Percentiles rank a stretch among this genome's conserved stretches.
Evolutionary conservation across 192 early-diverging fungal genomes (phyloP).

Genomic region (Martensiomyces pterosporus): DNA sequence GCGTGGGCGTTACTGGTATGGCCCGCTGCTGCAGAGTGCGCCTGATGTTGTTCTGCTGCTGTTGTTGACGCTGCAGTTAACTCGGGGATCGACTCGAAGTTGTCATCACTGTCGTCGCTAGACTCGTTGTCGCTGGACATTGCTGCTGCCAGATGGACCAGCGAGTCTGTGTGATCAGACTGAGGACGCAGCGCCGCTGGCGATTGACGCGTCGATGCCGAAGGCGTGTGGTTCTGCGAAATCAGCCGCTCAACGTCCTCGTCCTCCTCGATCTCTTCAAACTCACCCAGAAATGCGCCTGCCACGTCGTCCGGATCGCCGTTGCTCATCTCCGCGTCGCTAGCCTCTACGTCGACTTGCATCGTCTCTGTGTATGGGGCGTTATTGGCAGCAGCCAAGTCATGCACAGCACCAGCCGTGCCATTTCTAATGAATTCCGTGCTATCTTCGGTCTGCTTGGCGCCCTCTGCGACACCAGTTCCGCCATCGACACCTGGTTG

Average conservation of each 20-base stretch:
- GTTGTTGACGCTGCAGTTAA: no score
- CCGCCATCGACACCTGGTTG: not conserved
- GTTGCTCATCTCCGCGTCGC: slow-evolving; percentile 7
- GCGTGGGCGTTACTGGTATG: no score
- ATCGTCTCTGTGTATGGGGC: no score
- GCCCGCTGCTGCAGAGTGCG: no score
- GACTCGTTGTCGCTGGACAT: slow-evolving; percentile 9
- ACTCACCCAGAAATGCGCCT: slow-evolving; percentile 29
- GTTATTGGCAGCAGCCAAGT: no score
- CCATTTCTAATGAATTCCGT: no score
- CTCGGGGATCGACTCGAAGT: slow-evolving; percentile 30
- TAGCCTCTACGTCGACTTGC: no score
- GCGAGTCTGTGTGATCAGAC: not conserved
- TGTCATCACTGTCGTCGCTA: slow-evolving; percentile 28
- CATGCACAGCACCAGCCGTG: no score
- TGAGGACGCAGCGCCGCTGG: slow-evolving; percentile 5
- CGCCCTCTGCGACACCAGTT: not conserved
- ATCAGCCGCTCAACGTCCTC: slow-evolving; percentile 46
- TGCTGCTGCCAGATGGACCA: not conserved
- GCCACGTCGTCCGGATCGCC: slow-evolving; percentile 11
- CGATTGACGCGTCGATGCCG: slow-evolving; percentile 23
- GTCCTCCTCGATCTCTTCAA: slow-evolving; percentile 47
- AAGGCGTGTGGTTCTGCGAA: slow-evolving; percentile 38
- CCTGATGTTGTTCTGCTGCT: no score
- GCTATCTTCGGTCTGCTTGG: not conserved